Conservation (phyloP, 306 rosid species). For the Astragalus glycyphyllos region DNA sequence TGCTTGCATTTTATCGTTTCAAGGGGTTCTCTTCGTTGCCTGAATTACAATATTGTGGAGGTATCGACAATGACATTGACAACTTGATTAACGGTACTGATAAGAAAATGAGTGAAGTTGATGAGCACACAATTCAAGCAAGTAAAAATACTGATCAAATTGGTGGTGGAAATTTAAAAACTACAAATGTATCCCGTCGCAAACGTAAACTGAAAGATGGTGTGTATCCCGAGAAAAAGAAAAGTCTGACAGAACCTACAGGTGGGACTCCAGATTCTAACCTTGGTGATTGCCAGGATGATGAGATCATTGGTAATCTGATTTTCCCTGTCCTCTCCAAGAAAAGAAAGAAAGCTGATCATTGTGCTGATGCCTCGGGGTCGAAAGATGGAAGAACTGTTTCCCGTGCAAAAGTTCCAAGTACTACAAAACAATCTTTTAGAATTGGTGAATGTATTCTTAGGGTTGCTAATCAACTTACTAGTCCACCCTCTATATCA, state of each 20-base stretch:
- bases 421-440: slow-evolving; percentile 67
- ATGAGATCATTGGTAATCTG: slow-evolving; percentile 44
- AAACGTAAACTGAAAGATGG: slow-evolving; percentile 80
- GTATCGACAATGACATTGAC: slow-evolving; percentile 58
- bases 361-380: slow-evolving; percentile 51
- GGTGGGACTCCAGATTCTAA: slow-evolving; percentile 52
- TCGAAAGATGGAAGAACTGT: slow-evolving; percentile 55
- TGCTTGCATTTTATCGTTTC: slow-evolving; percentile 71
- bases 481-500: slow-evolving; percentile 58
- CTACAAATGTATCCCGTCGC: slow-evolving; percentile 49
- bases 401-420: slow-evolving; percentile 65
- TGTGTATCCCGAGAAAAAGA: slow-evolving; percentile 58
- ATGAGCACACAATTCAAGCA: slow-evolving; percentile 47
- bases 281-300: slow-evolving; percentile 54
- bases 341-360: slow-evolving; percentile 63
- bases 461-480: slow-evolving; percentile 89
- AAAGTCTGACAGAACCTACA: slow-evolving; percentile 68
- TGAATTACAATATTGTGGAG: slow-evolving; percentile 72
- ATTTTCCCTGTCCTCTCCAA: slow-evolving; percentile 53
- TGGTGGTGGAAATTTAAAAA: slow-evolving; percentile 49
- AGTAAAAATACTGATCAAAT: slow-evolving; percentile 52
- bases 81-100: slow-evolving; percentile 43
- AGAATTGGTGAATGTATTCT: slow-evolving; percentile 91
- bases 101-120: slow-evolving; percentile 40
- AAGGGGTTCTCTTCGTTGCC: slow-evolving; percentile 80